These are phyloP conservation scores for Mucor circinelloides DNA, from an alignment of 371 early-diverging fungal genomes.

Conservation along the genomic window DNA sequence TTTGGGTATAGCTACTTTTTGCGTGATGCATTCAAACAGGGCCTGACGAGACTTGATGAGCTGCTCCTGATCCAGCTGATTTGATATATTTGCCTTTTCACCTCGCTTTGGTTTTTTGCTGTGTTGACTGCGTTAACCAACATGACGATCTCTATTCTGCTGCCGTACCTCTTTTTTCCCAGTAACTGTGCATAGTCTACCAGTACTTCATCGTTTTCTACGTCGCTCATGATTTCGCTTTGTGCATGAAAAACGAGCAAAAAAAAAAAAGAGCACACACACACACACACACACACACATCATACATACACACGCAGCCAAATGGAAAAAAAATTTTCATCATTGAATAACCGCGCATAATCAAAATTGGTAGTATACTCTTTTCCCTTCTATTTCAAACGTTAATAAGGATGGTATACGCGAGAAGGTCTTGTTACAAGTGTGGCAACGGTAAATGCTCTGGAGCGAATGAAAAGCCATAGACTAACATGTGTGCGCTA, in stretches of 20 bases:
- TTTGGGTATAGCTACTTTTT: background rate
- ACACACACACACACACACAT: too few species aligned
- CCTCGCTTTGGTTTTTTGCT: conserved; percentile 13
- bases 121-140: background rate
- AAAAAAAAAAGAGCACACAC: background rate
- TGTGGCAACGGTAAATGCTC: conserved; percentile 54
- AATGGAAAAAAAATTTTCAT: background rate
- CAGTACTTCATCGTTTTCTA: conserved; percentile 24
- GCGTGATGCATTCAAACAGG: conserved; percentile 4
- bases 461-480: background rate
- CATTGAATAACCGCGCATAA: background rate
- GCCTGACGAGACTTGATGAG: conserved; percentile 19
- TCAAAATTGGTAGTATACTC: background rate
- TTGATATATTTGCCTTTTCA: conserved; percentile 1
- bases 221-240: conserved; percentile 22
- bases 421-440: conserved; percentile 56
- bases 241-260: background rate
- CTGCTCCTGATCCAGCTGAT: conserved; percentile 3
- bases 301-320: too few species aligned
- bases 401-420: conserved; percentile 36
- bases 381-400: background rate
- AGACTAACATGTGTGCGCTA: conserved; percentile 7
- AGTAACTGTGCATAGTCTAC: conserved; percentile 27
- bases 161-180: conserved; percentile 6
- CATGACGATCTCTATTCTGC: background rate